A percentile compares a stretch with the other conserved stretches of the same genome.
phyloP scores from a whole-genome alignment of 1,284 basidiomycete genomes.

The Ustilago cynodontis region DNA sequence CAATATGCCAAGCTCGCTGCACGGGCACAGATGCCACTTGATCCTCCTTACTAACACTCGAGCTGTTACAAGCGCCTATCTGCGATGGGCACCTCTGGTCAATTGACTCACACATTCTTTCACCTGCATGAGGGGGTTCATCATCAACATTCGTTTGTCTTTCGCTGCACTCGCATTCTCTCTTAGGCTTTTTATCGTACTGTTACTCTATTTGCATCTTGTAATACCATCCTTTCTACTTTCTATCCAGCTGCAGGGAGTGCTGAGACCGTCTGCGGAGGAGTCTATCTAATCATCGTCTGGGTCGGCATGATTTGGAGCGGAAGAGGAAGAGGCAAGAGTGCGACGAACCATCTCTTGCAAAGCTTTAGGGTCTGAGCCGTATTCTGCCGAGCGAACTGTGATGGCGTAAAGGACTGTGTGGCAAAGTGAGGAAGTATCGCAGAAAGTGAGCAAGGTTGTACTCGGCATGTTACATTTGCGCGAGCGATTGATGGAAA shows the following conservation, averaged over 20 bases:
- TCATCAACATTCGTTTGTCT: slow-evolving; percentile 4
- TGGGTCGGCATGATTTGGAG: slow-evolving; percentile 7
- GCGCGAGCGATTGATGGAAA: neutral
- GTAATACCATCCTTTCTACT: slow-evolving; percentile 14
- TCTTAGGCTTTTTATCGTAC: neutral
- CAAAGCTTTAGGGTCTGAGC: slow-evolving; percentile 49
- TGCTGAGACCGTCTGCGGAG: neutral
- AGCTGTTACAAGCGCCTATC: neutral
- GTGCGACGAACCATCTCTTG: slow-evolving; percentile 55
- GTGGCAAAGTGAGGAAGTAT: neutral
- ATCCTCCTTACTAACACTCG: slow-evolving; percentile 16
- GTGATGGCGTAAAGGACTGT: slow-evolving; percentile 58
- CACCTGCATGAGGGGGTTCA: neutral
- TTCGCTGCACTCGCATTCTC: slow-evolving; percentile 16
- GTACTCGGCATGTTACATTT: too few relatives aligned
- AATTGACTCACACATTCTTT: neutral
- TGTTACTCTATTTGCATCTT: slow-evolving; percentile 20
- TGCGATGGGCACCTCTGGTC: neutral
- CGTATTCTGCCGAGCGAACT: slow-evolving; percentile 55
- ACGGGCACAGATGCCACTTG: slow-evolving; percentile 35
- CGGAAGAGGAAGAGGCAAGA: slow-evolving; percentile 31
- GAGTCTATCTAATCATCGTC: slow-evolving; percentile 14
- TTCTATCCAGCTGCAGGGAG: neutral
- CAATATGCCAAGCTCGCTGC: slow-evolving; percentile 47
- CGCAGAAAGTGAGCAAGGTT: neutral